Evolutionary conservation across 129 eudicot genomes (phyloP), one percentile per base, ranked within the genome.

Genomic region (Escallonia herrerae): DNA sequence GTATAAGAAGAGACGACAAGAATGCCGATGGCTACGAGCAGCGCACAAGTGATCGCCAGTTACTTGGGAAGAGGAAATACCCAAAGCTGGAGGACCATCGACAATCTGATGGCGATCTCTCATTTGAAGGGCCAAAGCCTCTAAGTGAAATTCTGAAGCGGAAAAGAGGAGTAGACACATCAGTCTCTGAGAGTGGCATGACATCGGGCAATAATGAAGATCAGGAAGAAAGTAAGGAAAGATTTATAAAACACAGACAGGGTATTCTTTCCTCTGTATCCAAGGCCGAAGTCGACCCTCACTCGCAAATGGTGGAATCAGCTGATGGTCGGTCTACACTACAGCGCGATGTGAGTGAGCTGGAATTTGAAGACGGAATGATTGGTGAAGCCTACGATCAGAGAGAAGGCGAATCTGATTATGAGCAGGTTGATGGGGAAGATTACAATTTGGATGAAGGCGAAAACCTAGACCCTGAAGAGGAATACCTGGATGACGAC

Each of bases 121-220:
- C 91, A 0, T 87, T 91, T 77, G 96, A 91, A 74, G 96, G 96
- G 43, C 97, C 97, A 9, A 91, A 85, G 77, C 89, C 97, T 44
- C 79, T 91, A 7, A 74, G 95, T 75, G 97, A 91, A 82, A 91
- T 91, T 74, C 63, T 91, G 44, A 91, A 91, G 85, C 81, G 89
- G 39, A 87, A 91, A 79, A 83, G 87, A 82, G 85, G 81, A 8
- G 50, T 60, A 14, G 80, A 45, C 65, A 44, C 75, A 0, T 69
- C 47, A 12, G 72, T 51, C 61, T 58, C 81, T 58, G 72, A 40
- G 46, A 78, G 66, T 69, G 73, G 68, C 10, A 10, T 6, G 62
- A 51, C 49, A 49, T 45, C 64, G 9, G 45, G 38, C 13, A 68
- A 71, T 65, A 63, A 65, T 63, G 78, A 76, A 68, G 81, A 72